Percentiles rank a stretch among this genome's conserved stretches.
Conservation (phyloP, 176 grass and related monocot species). For the Cenchrus americanus region DNA sequence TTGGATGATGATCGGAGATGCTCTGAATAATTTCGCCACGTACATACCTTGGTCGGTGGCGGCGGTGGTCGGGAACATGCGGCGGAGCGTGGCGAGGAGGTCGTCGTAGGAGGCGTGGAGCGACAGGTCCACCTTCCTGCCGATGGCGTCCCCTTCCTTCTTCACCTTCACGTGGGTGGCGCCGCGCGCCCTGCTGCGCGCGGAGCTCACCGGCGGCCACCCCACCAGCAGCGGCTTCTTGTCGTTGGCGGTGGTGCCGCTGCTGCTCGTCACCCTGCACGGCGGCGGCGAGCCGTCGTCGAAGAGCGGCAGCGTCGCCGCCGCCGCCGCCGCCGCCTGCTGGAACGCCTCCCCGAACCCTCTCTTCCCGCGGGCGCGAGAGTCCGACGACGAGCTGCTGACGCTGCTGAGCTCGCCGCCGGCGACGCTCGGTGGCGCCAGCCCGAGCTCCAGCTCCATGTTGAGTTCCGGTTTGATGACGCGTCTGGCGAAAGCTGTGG, state of each 20-base stretch:
- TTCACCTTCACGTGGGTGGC: constrained; percentile 81
- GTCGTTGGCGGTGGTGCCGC: no score
- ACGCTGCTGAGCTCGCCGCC: background rate
- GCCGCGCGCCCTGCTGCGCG: constrained; percentile 43
- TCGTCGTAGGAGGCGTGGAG: constrained; percentile 70
- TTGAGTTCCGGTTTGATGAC: no score
- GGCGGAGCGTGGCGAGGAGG: constrained; percentile 63
- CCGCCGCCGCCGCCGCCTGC: background rate
- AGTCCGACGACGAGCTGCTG: background rate
- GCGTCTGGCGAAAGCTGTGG: background rate
- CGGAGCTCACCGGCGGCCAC: constrained; percentile 83
- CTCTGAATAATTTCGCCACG: no score
- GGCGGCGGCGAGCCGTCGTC: constrained; percentile 31
- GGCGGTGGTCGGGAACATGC: constrained; percentile 71
- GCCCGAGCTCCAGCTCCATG: constrained; percentile 91
- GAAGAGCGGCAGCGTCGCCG: constrained; percentile 65
- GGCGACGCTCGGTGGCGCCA: constrained; percentile 56
- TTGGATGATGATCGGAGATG: background rate
- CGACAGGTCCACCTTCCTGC: constrained; percentile 80
- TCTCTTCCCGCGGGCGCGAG: constrained; percentile 50
- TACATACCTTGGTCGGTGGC: background rate
- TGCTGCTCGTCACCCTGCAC: background rate
- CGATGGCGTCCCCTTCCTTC: constrained; percentile 87
- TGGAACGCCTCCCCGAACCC: constrained; percentile 49
- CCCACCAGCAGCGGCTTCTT: constrained; percentile 63